Base-by-base conservation (phyloP, 257 asterid genomes). In the Coffea eugenioides region DNA sequence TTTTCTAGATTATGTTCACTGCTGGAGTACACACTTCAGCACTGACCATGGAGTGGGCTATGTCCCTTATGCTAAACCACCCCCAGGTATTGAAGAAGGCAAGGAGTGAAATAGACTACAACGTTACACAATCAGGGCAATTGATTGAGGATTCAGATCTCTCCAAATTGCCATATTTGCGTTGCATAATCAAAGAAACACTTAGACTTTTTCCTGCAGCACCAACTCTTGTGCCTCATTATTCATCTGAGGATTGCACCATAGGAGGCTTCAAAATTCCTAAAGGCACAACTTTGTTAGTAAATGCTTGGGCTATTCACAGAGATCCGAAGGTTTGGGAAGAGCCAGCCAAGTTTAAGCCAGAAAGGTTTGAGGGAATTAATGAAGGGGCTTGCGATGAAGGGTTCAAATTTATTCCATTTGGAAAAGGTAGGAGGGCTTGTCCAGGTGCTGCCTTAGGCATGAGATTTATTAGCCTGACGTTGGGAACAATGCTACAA, bases 251-350 rank as follows among this genome's bases (percentile, higher is more conserved):
- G 39, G 78, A 74, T 56, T 74, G 78, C 21, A 41, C 46, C 1
- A 81, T 86, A 27, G 75, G 64, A 46, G 89, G 87, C 10, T 84
- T 79, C 11, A 49, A 73, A 72, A 27, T 86, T 52, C 54, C 84
- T 6, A 79, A 72, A 70, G 84, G 85, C 7, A 84, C 88, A 1
- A 82, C 73, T 82, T 59, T 87, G 81, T 43, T 85, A 6, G 84
- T 84, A 54, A 87, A 87, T 45, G 49, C 83, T 36, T 87, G 86
- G 90, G 86, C 83, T 52, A 84, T 84, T 43, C 90, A 86, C 0
- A 80, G 85, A 51, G 86, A 86, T 71, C 83, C 90, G 12, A 71
- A 76, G 43, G 6, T 75, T 5, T 84, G 85, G 88, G 90, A 78
- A 20, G 82, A 87, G 6, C 83, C 84, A 3, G 66, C 80, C 3